A percentile compares a stretch with the other conserved stretches of the same genome.
Conservation (phyloP, 2,329 filamentous ascomycete genomes). For the Cytospora paraplurivora region DNA sequence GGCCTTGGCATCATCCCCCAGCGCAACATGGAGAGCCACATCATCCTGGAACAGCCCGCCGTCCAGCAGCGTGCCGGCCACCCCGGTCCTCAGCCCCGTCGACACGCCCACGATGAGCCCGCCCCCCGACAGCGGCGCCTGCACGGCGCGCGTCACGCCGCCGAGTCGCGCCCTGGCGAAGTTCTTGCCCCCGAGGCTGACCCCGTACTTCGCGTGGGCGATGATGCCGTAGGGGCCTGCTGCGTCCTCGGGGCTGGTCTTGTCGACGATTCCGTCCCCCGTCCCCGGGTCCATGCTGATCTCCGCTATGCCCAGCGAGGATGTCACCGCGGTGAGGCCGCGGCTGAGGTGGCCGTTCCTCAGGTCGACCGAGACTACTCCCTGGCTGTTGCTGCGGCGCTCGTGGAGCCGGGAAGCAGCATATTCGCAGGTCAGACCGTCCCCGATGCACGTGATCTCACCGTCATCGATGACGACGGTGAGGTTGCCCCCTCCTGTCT, state of each 20-base stretch:
- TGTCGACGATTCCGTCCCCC: slow-evolving; percentile 47
- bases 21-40: slow-evolving; percentile 45
- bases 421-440: slow-evolving; percentile 36
- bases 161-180: slow-evolving; percentile 46
- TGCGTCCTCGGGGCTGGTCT: slow-evolving; percentile 30
- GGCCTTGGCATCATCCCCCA: slow-evolving; percentile 41
- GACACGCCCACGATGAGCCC: slow-evolving; percentile 46
- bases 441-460: slow-evolving; percentile 43
- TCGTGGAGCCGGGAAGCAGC: slow-evolving; percentile 32
- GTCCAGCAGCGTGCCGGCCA: slow-evolving; percentile 41
- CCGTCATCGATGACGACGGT: slow-evolving; percentile 46
- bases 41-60: slow-evolving; percentile 46
- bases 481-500: slow-evolving; percentile 30
- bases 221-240: slow-evolving; percentile 38
- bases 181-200: slow-evolving; percentile 41
- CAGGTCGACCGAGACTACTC: slow-evolving; percentile 40
- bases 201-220: slow-evolving; percentile 44
- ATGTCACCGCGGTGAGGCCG: slow-evolving; percentile 52
- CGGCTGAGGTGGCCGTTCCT: slow-evolving; percentile 51
- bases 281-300: slow-evolving; percentile 49
- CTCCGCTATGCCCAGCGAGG: slow-evolving; percentile 51
- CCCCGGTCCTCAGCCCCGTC: slow-evolving; percentile 43
- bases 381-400: slow-evolving; percentile 23
- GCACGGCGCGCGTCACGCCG: slow-evolving; percentile 47
- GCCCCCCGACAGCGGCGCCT: slow-evolving; percentile 38